Conservation (phyloP, 495 filamentous ascomycete species). For the Penicillium tannophilum region DNA sequence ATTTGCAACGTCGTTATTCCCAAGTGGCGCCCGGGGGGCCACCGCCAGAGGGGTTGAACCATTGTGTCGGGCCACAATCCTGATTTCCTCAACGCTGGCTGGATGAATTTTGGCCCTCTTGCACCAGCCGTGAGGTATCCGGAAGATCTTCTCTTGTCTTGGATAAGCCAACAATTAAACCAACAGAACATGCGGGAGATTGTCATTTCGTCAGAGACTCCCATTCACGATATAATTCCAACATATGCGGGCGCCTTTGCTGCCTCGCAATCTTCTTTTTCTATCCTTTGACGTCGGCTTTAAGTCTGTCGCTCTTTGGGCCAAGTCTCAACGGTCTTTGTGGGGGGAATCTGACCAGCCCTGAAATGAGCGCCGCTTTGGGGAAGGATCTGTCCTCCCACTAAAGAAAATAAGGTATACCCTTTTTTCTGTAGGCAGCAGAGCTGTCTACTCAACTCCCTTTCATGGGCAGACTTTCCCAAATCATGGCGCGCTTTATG, state of each 20-base stretch:
- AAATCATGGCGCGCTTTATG: constrained; percentile 40
- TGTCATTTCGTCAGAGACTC: constrained; percentile 16
- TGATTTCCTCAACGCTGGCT: constrained; percentile 24
- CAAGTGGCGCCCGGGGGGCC: constrained; percentile 20
- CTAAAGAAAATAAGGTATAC: neutral
- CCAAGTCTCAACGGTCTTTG: constrained; percentile 3
- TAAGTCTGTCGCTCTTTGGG: neutral
- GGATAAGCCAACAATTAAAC: constrained; percentile 11
- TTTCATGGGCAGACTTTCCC: constrained; percentile 31
- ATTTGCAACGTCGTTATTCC: constrained; percentile 14
- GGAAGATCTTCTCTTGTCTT: constrained; percentile 31
- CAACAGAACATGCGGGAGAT: constrained; percentile 23
- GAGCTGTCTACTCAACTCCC: constrained; percentile 6
- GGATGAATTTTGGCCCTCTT: constrained; percentile 14
- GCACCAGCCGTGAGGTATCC: constrained; percentile 14
- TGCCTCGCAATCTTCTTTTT: constrained; percentile 7
- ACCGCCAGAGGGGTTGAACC: constrained; percentile 38
- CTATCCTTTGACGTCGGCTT: constrained; percentile 6
- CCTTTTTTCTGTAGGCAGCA: neutral
- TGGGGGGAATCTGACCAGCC: constrained; percentile 11
- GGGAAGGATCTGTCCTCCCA: constrained; percentile 29
- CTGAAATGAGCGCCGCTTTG: constrained; percentile 25
- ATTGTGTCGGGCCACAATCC: constrained; percentile 33
- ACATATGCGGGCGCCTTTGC: constrained; percentile 22
- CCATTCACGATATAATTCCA: constrained; percentile 32